Conservation (phyloP, 2,329 filamentous ascomycete species). For the Pleoardoris graminearum region DNA sequence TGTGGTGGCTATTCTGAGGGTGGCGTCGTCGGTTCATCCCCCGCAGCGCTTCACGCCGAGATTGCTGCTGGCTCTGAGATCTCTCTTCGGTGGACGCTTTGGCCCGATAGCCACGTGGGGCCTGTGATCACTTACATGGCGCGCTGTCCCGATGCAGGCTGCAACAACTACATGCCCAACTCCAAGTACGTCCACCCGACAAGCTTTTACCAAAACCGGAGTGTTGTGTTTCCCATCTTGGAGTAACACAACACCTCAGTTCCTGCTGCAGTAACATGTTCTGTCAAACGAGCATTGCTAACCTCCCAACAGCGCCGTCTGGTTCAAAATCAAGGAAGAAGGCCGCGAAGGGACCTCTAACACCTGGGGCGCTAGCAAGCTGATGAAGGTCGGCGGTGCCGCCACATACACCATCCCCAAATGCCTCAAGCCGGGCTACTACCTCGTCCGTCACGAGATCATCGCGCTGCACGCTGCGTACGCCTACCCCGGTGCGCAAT, state of each 20-base stretch:
- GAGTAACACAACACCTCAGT: no score
- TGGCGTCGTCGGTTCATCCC: conserved; percentile 55
- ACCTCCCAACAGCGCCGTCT: conserved; percentile 48
- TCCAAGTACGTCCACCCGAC: conserved; percentile 37
- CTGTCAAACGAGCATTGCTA: no score
- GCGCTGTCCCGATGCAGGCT: conserved; percentile 57
- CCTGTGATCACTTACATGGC: conserved; percentile 65
- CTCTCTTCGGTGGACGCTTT: conserved; percentile 59
- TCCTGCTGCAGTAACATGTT: no score
- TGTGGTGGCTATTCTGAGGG: conserved; percentile 59
- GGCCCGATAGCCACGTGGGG: conserved; percentile 56
- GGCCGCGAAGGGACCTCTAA: conserved; percentile 57
- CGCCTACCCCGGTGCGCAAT: conserved; percentile 58
- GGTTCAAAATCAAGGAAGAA: conserved; percentile 59
- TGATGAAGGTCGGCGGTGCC: conserved; percentile 51
- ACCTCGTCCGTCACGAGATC: conserved; percentile 63
- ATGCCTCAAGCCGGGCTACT: conserved; percentile 58
- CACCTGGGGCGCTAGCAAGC: conserved; percentile 52
- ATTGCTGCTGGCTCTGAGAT: conserved; percentile 59
- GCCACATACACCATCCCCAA: conserved; percentile 59
- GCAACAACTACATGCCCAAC: conserved; percentile 55
- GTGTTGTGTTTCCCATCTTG: no score
- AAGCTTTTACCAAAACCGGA: background rate
- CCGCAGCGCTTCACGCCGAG: conserved; percentile 58
- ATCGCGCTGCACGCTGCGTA: conserved; percentile 57